Percentiles rank a stretch among this genome's conserved stretches.
These are phyloP conservation scores for Hylodesmum podocarpum DNA, from an alignment of 306 rosid species.

Conservation along the genomic window DNA sequence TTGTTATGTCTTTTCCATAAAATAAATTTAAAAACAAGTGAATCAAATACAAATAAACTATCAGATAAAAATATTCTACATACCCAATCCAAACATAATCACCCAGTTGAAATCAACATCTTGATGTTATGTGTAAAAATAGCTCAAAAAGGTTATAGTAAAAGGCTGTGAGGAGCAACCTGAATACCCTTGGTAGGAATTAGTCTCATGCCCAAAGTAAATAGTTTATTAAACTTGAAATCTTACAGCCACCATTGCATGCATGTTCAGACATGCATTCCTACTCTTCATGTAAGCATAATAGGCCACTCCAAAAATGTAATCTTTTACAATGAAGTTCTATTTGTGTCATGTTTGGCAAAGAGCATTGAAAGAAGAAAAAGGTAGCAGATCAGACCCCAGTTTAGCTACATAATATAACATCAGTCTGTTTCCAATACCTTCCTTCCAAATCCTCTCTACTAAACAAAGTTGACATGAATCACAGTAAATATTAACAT, in stretches of 20 bases:
- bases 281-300: slow-evolving; percentile 8
- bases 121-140: not conserved
- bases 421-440: not conserved
- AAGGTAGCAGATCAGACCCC: slow-evolving; percentile 6
- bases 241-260: slow-evolving; percentile 2
- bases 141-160: slow-evolving; percentile 7
- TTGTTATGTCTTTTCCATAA: slow-evolving; percentile 4
- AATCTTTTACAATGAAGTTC: not conserved
- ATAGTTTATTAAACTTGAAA: slow-evolving; percentile 4
- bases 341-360: not conserved
- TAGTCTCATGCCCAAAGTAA: not conserved
- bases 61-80: not conserved
- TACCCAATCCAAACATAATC: slow-evolving; percentile 28
- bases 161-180: not conserved
- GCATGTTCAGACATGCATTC: not conserved
- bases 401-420: slow-evolving; percentile 10
- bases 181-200: not conserved
- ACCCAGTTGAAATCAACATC: slow-evolving; percentile 2
- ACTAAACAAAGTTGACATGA: slow-evolving; percentile 4
- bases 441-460: slow-evolving; percentile 9
- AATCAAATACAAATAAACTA: slow-evolving; percentile 26
- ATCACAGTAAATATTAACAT: slow-evolving; percentile 4
- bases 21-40: slow-evolving; percentile 2
- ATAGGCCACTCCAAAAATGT: not conserved
- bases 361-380: not conserved